Evolutionary conservation across 179 eudicot genomes (phyloP), one percentile per base, ranked within the genome.

Genomic region (Heliamphora pulchella): DNA sequence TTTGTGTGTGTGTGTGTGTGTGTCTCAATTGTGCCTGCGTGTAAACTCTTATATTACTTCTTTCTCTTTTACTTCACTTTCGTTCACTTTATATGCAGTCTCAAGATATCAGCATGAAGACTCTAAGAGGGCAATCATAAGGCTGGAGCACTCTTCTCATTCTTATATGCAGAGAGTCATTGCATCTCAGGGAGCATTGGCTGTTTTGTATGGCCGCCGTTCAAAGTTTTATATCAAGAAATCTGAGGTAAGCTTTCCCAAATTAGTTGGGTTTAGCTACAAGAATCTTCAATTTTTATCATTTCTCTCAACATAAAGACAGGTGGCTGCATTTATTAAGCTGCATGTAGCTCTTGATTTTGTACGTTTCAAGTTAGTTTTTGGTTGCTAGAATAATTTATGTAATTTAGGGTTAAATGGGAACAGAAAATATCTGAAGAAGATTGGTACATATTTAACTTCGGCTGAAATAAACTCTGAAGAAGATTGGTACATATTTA

Each of bases 181-280:
- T 61, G 82, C 89, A 82, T 86, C 89, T 66, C 87, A 82, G 74
- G 90, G 94, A 72, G 92, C 97, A 43, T 88, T 89, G 80, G 97
- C 97, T 48, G 65, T 86, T 74, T 80, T 92, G 77, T 88, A 79
- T 82, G 90, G 94, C 78, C 88, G 86, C 62, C 88, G 71, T 73
- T 82, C 89, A 14, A 88, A 84, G 87, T 85, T 89, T 81, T 89
- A 83, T 79, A 87, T 92, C 17, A 88, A 84, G 80, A 92, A 92
- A 82, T 80, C 89, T 80, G 89, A 91, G 93, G 96, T 91, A 88
- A 46, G 63, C 48, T 68, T 68, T 4, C 31, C 18, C 50, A 41
- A 68, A 44, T 15, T 68, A 68, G 43, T 68, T 41, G 72, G 20
- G 48, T 68, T 66, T 67, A 18, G 44, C 51, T 41, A 44, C 43